A percentile compares a stretch with the other conserved stretches of the same genome.
Conservation (phyloP, 371 early-diverging fungal genomes). For the Lichtheimia hyalospora region DNA sequence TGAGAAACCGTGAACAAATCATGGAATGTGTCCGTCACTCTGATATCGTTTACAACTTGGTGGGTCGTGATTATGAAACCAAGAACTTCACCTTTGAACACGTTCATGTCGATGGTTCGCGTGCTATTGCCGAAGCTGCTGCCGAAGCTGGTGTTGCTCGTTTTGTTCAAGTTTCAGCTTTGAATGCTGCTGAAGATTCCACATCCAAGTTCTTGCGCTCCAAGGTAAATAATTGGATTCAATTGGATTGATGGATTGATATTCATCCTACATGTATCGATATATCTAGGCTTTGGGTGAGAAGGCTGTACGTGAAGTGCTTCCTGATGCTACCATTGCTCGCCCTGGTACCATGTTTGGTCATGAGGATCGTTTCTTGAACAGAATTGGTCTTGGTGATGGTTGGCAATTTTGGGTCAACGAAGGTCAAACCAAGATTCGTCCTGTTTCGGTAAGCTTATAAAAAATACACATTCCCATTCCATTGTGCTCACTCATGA, state of each 20-base stretch:
- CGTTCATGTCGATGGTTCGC: slow-evolving; percentile 86
- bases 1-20: slow-evolving; percentile 83
- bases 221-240: slow-evolving; percentile 60
- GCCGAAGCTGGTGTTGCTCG: slow-evolving; percentile 84
- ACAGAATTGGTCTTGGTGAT: slow-evolving; percentile 70
- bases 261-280: not conserved
- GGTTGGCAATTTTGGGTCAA: slow-evolving; percentile 75
- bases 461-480: not conserved
- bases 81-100: slow-evolving; percentile 89
- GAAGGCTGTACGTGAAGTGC: slow-evolving; percentile 80
- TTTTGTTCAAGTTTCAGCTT: slow-evolving; percentile 88
- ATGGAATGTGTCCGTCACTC: slow-evolving; percentile 87
- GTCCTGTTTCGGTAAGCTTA: slow-evolving; percentile 77
- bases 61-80: slow-evolving; percentile 91
- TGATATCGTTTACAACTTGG: slow-evolving; percentile 93
- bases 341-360: slow-evolving; percentile 91
- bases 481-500: no score
- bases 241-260: not conserved
- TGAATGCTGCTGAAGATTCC: slow-evolving; percentile 82
- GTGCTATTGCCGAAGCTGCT: slow-evolving; percentile 77
- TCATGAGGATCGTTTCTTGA: slow-evolving; percentile 91
- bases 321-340: slow-evolving; percentile 93
- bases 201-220: slow-evolving; percentile 77
- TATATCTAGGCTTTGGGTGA: slow-evolving; percentile 80
- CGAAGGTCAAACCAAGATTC: slow-evolving; percentile 71